Evolutionary conservation across 2,329 filamentous ascomycete genomes (phyloP), one percentile per base, ranked within the genome.

Genomic region (Scolecobasidium constrictum): DNA sequence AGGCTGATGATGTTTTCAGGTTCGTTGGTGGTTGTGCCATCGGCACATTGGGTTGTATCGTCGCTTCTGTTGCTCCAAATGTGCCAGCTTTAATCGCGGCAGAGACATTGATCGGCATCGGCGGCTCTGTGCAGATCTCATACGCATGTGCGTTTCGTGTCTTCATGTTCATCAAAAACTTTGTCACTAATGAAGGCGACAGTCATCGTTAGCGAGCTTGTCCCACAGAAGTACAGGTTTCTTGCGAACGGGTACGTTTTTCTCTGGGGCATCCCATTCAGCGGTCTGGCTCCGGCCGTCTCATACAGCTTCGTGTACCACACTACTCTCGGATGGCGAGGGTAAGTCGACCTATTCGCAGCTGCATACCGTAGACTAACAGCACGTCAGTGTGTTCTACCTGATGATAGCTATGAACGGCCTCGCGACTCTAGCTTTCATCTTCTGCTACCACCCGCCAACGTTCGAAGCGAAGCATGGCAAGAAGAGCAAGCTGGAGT

Each of bases 161-260:
- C 12, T 38, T 12, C 3, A 16, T n/a, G n/a, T n/a, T n/a, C n/a
- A n/a, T n/a, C n/a, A n/a, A n/a, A n/a, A n/a, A n/a, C n/a, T 4
- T 21, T 16, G 23, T 38, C 36, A 12, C 28, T 34, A 43, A 28
- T 16, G 9, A 17, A 12, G 11, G 11, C 7, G 16, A 18, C 22
- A 51, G 47, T 49, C 22, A 49, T 42, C 13, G 45, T 51, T 12
- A 33, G 46, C 5, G 49, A 52, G 31, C 42, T 52, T 16, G 50
- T 52, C 11, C 49, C 50, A 18, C 49, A 42, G 11, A 51, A 49
- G 18, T 48, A 47, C 26, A 23, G 49, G 28, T 51, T 52, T 19
- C n/a, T 52, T 21, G 49, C 47, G 13, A 40, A 49, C 31, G 49
- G 41, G 16, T 50, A 44, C 47, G 44, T 47, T 13, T 52, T 46